Conservation (phyloP, 2,329 filamentous ascomycete genomes). For the Cladorrhinum sp. region DNA sequence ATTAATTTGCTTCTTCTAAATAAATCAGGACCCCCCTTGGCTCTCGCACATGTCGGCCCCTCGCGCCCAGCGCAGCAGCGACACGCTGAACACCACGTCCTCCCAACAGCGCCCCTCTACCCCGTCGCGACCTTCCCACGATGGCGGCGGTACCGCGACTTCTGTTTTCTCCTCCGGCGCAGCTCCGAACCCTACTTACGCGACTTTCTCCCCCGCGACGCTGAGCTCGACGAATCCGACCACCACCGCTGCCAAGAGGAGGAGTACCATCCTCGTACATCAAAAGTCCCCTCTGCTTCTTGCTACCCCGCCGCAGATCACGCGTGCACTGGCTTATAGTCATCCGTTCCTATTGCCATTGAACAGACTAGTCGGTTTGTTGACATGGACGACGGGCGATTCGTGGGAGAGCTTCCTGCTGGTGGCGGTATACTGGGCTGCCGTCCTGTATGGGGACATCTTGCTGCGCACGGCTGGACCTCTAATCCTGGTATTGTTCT, state of each 20-base stretch:
- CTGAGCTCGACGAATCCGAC: constrained; percentile 65
- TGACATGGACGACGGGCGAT: constrained; percentile 93
- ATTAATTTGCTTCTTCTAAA: no score
- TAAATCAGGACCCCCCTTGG: constrained; percentile 47
- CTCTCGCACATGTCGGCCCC: constrained; percentile 52
- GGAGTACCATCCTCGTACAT: constrained; percentile 90
- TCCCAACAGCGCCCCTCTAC: constrained; percentile 27
- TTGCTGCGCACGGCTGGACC: constrained; percentile 81
- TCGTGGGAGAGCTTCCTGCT: constrained; percentile 96
- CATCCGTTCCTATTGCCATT: constrained; percentile 90
- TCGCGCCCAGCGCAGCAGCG: constrained; percentile 40
- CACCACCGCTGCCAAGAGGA: constrained; percentile 66
- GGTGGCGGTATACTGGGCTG: constrained; percentile 79
- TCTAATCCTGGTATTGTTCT: constrained; percentile 69
- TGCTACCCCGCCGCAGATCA: constrained; percentile 92
- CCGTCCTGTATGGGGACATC: constrained; percentile 80
- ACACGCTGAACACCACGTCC: constrained; percentile 28
- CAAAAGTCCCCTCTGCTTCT: constrained; percentile 92
- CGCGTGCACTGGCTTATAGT: constrained; percentile 88
- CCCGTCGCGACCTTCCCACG: constrained; percentile 31
- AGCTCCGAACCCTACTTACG: constrained; percentile 67
- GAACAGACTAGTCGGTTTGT: constrained; percentile 77
- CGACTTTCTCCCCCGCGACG: constrained; percentile 83
- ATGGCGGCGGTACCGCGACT: constrained; percentile 24
- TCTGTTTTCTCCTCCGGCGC: constrained; percentile 38